Percentiles rank a stretch among this genome's conserved stretches.
These are phyloP conservation scores for Vachellia pachyceras DNA, from an alignment of 306 rosid genomes.

Conservation along the genomic window DNA sequence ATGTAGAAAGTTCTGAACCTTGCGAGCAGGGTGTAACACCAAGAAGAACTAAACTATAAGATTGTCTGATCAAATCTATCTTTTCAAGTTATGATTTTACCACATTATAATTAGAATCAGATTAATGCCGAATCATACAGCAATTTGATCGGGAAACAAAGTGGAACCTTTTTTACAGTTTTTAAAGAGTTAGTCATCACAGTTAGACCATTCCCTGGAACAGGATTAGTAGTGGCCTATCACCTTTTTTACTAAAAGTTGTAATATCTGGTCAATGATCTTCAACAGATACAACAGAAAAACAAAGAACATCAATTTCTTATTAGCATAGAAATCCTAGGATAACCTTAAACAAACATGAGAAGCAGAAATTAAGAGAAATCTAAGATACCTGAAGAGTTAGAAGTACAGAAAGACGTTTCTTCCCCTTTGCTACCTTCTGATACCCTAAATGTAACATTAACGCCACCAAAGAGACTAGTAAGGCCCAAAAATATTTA, in stretches of 20 bases:
- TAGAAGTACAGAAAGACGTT: constrained; percentile 54
- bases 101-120: neutral
- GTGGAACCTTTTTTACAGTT: neutral
- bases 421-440: constrained; percentile 78
- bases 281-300: neutral
- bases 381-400: constrained; percentile 57
- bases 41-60: neutral
- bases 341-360: neutral
- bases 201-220: neutral
- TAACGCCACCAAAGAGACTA: neutral
- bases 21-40: neutral
- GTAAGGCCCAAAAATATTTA: neutral
- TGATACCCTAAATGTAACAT: constrained; percentile 68
- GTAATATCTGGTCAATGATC: neutral
- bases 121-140: neutral
- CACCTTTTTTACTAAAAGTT: constrained; percentile 7
- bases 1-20: neutral
- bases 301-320: neutral
- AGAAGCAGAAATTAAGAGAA: constrained; percentile 3
- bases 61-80: neutral
- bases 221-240: neutral
- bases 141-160: neutral
- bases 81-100: neutral
- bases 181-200: neutral
- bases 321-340: constrained; percentile 4